Conservation (phyloP, 371 early-diverging fungal genomes). For the Choanephora cucurbitarum region DNA sequence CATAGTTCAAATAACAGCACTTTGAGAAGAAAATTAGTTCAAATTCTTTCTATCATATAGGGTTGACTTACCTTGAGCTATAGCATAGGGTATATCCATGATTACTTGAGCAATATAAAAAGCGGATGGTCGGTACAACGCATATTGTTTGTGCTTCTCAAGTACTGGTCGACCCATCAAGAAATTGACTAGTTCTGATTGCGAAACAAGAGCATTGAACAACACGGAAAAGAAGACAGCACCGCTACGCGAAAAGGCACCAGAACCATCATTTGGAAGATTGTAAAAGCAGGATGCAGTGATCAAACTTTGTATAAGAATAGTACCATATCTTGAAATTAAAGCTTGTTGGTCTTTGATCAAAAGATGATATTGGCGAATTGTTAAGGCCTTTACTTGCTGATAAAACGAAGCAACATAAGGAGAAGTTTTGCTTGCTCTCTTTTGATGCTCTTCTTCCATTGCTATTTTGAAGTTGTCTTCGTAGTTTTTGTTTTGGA, state of each 20-base stretch:
- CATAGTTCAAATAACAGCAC: constrained; percentile 53
- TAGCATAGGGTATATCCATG: constrained; percentile 39
- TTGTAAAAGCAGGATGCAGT: constrained; percentile 69
- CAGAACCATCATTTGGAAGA: constrained; percentile 50
- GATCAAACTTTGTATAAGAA: constrained; percentile 66
- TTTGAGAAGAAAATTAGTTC: constrained; percentile 9
- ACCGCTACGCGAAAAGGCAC: constrained; percentile 76
- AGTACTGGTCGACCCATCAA: constrained; percentile 61
- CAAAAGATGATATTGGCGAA: constrained; percentile 62
- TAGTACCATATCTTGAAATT: constrained; percentile 60
- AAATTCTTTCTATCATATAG: too few species aligned
- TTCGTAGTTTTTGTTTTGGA: constrained; percentile 32
- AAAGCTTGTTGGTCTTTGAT: constrained; percentile 52
- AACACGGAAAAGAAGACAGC: constrained; percentile 60
- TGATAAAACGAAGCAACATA: constrained; percentile 64
- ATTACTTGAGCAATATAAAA: constrained; percentile 61
- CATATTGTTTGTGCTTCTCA: constrained; percentile 70
- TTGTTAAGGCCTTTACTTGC: constrained; percentile 61
- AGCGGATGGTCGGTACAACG: constrained; percentile 66
- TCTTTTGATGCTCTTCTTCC: constrained; percentile 57
- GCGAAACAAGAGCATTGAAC: constrained; percentile 56
- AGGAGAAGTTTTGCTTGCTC: constrained; percentile 50
- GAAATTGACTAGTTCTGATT: constrained; percentile 52
- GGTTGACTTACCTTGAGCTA: constrained; percentile 25
- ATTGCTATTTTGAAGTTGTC: constrained; percentile 56